Percentiles rank a stretch among this genome's conserved stretches.
Evolutionary conservation across 371 early-diverging fungal species (phyloP).

Genomic region (Phascolomyces articulosus): DNA sequence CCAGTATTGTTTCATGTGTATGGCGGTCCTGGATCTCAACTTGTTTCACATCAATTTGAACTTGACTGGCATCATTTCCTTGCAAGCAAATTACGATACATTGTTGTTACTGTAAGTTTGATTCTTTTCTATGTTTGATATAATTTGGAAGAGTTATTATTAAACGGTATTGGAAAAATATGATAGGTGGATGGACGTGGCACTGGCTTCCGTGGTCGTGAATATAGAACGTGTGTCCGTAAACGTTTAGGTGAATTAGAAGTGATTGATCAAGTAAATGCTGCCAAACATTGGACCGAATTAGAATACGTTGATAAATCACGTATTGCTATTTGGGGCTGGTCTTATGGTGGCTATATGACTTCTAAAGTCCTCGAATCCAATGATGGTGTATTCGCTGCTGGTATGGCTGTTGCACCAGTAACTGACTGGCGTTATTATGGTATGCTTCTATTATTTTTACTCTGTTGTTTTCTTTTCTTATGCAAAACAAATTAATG

Average conservation of each 20-base stretch:
- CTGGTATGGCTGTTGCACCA: slow-evolving; percentile 95
- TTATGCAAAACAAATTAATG: too few relatives aligned
- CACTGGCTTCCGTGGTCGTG: slow-evolving; percentile 86
- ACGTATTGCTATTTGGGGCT: slow-evolving; percentile 96
- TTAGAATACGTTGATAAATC: slow-evolving; percentile 78
- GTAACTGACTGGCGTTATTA: slow-evolving; percentile 93
- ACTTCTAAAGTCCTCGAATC: slow-evolving; percentile 87
- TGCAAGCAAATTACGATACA: slow-evolving; percentile 62
- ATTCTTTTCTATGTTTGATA: too few relatives aligned
- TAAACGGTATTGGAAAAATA: too few relatives aligned
- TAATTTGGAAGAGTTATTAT: too few relatives aligned
- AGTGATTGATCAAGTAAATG: slow-evolving; percentile 84
- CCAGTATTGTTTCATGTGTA: slow-evolving; percentile 92
- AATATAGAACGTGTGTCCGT: slow-evolving; percentile 77
- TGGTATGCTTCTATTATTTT: too few relatives aligned
- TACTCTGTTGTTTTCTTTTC: background rate
- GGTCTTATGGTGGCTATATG: slow-evolving; percentile 95
- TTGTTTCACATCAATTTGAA: slow-evolving; percentile 70
- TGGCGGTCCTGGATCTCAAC: slow-evolving; percentile 93
- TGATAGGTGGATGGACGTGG: slow-evolving; percentile 87
- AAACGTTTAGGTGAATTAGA: slow-evolving; percentile 84
- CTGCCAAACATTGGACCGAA: slow-evolving; percentile 71
- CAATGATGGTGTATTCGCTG: slow-evolving; percentile 77
- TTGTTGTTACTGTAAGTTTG: slow-evolving; percentile 65
- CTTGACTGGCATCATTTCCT: slow-evolving; percentile 81